Base-by-base conservation (phyloP, 2,329 filamentous ascomycete species). In the Aspergillus intermedius region DNA sequence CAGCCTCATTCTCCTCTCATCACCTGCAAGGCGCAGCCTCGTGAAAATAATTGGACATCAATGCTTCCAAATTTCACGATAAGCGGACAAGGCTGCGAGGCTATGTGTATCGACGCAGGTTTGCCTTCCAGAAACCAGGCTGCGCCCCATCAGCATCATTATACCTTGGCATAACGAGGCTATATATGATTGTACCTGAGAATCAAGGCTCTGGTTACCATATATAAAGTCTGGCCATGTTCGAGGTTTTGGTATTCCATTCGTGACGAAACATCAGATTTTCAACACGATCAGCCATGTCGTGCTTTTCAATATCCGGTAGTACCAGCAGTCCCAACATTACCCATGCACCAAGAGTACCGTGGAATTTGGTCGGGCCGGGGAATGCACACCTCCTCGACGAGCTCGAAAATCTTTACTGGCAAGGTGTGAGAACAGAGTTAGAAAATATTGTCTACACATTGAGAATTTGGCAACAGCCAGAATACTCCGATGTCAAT, bases 361-460 rank as follows among this genome's bases (percentile, higher is more conserved):
- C 34, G n/a, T 54, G 52, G 54, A 52, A 23, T 7, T 35, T 23
- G 4, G 21, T 54, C 37, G 53, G 52, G 0, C 25, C 46, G 7
- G 50, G 40, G 3, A 55, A 45, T 7, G 45, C 45, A 9, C 48
- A 55, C 15, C 55, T 68, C 12, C 50, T 53, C n/a, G 19, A 32
- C 0, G 58, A 65, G 48, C 51, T 68, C 2, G 56, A 62, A 46
- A 48, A 51, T 6, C 49, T 72, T 37, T 73, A 73, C 50, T 73
- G 70, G 70, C 52, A 58, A 2, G 70, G 67, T 1, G 65, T 69
- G 2, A 55, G 57, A 34, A 42, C 54, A 2, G 71, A 73, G 46
- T 52, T 73, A 1, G 59, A 65, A 32, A 54, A 64, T 39, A 63
- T 73, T 19, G 37, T 73, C 3, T 49, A 60, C 12, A 69, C 68